Evolutionary conservation across 2,329 filamentous ascomycete species (phyloP), one percentile per base, ranked within the genome.

Genomic region (Didymella segeticola): DNA sequence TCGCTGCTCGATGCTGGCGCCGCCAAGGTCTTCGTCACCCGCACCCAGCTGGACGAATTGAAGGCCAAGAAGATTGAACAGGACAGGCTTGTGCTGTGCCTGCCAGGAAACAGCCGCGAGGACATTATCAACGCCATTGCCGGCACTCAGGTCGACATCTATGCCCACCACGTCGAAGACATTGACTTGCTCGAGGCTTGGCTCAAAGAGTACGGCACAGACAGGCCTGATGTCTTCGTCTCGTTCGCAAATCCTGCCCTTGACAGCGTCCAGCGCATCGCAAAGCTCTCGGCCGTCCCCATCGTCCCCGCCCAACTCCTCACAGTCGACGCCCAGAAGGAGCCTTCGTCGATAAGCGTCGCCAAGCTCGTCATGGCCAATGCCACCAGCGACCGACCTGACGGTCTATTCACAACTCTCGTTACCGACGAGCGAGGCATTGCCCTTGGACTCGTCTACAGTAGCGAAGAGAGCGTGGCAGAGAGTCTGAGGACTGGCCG

Each of bases 371-470:
- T 98, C 57, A 84, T 91, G 43, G 82, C 85, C 2, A 86, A 87
- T 60, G 92, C 92, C 76, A 88, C 84, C 58, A 91, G 90, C 31
- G 95, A 99, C 75, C 84, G 92, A 59, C 76, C 86, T 4, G 96
- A 97, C 70, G 89, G 89, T 8, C 82, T 99, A 8, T 86, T 96
- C 63, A 89, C 95, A 1, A 99, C 95, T 0, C 84, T 96, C 4
- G 95, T 99, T 7, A 92, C 90, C 1, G 91, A 99, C 71, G 91
- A 96, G 79, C 82, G 89, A 42, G 93, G 92, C 1, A 81, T 89
- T 17, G 90, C 91, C 8, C 80, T 99, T 12, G 95, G 95, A 0
- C 78, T 99, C 60, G 95, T 97, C 15, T 99, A 97, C 81, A 96
- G 93, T 76, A 97, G 90, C 70, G 86, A 89, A 59, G 90, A 96